phyloP scores from a whole-genome alignment of 768 basidiomycete species.

The Lyophyllum shimeji region DNA sequence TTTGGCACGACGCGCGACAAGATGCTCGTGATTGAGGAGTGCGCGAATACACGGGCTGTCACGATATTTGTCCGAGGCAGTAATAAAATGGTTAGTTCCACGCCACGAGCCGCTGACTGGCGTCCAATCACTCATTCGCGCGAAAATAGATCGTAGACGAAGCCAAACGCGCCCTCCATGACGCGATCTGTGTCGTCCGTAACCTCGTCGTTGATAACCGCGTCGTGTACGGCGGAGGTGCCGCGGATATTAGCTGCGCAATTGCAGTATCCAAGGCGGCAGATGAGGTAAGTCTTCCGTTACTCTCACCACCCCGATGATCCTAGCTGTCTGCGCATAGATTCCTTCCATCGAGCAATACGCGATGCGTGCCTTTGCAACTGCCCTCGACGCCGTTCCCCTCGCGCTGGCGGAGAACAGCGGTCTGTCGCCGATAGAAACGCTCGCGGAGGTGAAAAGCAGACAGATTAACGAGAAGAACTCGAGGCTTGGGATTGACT shows the following conservation, averaged over 20 bases:
- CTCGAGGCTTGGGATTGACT: constrained; percentile 90
- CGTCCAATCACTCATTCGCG: neutral
- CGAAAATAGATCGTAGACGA: constrained; percentile 89
- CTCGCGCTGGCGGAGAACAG: constrained; percentile 98
- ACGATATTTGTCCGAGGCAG: constrained; percentile 97
- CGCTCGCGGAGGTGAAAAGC: constrained; percentile 93
- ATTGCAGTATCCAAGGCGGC: constrained; percentile 93
- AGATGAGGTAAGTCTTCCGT: constrained; percentile 65
- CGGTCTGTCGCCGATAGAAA: constrained; percentile 94
- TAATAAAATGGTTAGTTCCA: constrained; percentile 88
- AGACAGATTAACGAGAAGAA: constrained; percentile 86
- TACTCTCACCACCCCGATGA: neutral
- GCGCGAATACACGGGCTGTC: constrained; percentile 94
- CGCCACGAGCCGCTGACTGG: neutral
- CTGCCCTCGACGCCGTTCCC: constrained; percentile 92
- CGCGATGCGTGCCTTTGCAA: constrained; percentile 98
- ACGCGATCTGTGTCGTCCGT: constrained; percentile 95
- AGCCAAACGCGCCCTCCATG: constrained; percentile 96
- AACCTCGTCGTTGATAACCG: constrained; percentile 94
- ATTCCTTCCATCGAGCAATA: constrained; percentile 99
- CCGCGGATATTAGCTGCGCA: constrained; percentile 94
- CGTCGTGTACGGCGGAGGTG: constrained; percentile 97
- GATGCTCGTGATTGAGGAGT: constrained; percentile 99
- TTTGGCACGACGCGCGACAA: constrained; percentile 99
- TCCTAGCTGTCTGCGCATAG: constrained; percentile 32